Evolutionary conservation across 1,284 basidiomycete species (phyloP).

Genomic region (Sporisorium reilianum): DNA sequence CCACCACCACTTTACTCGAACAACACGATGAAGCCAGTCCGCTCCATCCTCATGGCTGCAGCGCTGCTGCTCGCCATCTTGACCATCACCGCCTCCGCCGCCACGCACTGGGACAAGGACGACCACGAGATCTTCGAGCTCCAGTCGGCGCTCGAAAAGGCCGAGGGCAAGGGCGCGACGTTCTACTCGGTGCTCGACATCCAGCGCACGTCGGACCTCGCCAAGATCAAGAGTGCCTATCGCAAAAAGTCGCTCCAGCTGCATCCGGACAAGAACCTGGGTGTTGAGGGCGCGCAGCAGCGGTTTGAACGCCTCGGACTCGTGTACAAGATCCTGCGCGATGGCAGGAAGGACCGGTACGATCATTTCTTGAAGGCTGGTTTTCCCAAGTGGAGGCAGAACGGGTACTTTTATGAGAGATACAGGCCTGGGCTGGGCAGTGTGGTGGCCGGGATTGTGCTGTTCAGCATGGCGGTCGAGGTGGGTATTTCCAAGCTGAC

Average conservation of each 20-base stretch:
- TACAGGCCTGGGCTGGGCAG: slow-evolving; percentile 59
- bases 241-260: slow-evolving; percentile 62
- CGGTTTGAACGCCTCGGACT: slow-evolving; percentile 65
- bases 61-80: slow-evolving; percentile 26
- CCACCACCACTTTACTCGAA: not conserved
- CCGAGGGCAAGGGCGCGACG: slow-evolving; percentile 54
- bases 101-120: slow-evolving; percentile 58
- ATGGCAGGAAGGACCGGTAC: slow-evolving; percentile 66
- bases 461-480: slow-evolving; percentile 44
- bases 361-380: slow-evolving; percentile 65
- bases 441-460: slow-evolving; percentile 52
- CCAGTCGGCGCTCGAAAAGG: slow-evolving; percentile 59
- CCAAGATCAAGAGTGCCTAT: slow-evolving; percentile 64
- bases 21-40: slow-evolving; percentile 28
- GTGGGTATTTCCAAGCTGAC: slow-evolving; percentile 46
- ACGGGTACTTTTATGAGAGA: slow-evolving; percentile 64
- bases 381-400: slow-evolving; percentile 66
- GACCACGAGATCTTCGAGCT: slow-evolving; percentile 68
- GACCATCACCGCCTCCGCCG: slow-evolving; percentile 20
- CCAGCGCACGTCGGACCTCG: slow-evolving; percentile 28
- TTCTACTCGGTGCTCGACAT: slow-evolving; percentile 66
- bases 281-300: slow-evolving; percentile 51
- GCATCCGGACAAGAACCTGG: slow-evolving; percentile 66
- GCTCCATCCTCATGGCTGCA: slow-evolving; percentile 19
- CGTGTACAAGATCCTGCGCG: slow-evolving; percentile 66